Base-by-base conservation (phyloP, 306 rosid species). In the Cyamopsis tetragonoloba region DNA sequence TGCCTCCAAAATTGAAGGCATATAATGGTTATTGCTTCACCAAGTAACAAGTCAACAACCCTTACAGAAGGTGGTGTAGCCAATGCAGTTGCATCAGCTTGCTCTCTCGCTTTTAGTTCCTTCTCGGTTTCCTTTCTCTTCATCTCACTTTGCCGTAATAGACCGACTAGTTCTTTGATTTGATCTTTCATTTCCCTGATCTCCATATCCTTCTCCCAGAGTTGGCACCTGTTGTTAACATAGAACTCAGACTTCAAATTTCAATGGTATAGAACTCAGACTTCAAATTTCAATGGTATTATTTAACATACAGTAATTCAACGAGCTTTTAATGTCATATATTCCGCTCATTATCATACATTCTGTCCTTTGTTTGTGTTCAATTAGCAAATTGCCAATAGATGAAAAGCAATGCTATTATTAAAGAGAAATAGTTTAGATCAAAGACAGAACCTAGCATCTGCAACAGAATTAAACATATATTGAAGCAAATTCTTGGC, bases 121-220 rank as follows among this genome's bases (percentile, higher is more conserved):
- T 91, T 91, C 83, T 95, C 99, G 56, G 79, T 82, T 80, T 95
- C 99, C 84, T 87, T 95, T 81, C 92, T 87, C 57, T 89, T 81
- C 69, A 85, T 79, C 83, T 95, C 99, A 76, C 99, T 95, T 81
- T 95, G 99, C 67, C 99, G 83, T 82, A 91, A 67, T 59, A 95
- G 84, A 30, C 96, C 89, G 3, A 95, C 97, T 2, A 95, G 96
- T 79, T 95, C 99, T 79, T 85, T 95, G 48, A 95, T 91, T 79
- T 95, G 99, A 80, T 95, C 99, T 75, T 95, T 85, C 92, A 95
- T 95, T 86, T 95, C 99, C 88, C 86, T 88, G 58, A 80, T 79
- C 86, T 95, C 99, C 63, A 81, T 76, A 43, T 91, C 99, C 72
- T 87, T 88, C 84, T 88, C 99, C 99, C 99, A 95, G 51, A 85